These are phyloP conservation scores for Saccharum hybrid DNA, from an alignment of 202 grass and related monocot species.

Conservation along the genomic window DNA sequence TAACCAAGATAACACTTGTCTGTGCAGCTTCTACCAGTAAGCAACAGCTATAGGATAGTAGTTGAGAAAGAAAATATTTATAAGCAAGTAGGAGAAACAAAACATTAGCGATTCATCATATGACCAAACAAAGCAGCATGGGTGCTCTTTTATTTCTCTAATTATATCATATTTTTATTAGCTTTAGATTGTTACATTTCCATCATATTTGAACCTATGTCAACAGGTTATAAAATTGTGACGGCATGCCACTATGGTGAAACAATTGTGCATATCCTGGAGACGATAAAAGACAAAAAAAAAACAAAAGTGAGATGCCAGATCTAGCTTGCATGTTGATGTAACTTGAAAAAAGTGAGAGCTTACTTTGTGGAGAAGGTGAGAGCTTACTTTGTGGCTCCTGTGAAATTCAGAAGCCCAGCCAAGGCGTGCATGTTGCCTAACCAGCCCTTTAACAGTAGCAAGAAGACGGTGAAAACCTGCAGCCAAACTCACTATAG, in stretches of 20 bases:
- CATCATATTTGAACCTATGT: conserved; percentile 3
- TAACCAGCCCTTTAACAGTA: too few relatives aligned
- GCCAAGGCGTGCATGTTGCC: too few relatives aligned
- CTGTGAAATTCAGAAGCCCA: conserved; percentile 13
- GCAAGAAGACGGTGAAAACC: too few relatives aligned
- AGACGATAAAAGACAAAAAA: conserved; percentile 8
- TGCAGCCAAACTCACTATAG: too few relatives aligned
- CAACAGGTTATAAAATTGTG: neutral
- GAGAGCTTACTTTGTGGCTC: conserved; percentile 22
- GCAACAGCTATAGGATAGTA: neutral
- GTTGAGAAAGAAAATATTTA: too few relatives aligned
- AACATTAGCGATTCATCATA: too few relatives aligned
- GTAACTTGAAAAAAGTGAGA: conserved; percentile 22
- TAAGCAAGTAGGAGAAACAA: too few relatives aligned
- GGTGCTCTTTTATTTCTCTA: too few relatives aligned
- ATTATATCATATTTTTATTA: neutral
- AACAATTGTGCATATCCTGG: conserved; percentile 29
- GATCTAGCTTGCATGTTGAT: neutral
- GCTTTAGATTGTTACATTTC: neutral
- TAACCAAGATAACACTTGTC: neutral
- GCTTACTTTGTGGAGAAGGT: neutral
- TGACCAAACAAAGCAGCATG: too few relatives aligned
- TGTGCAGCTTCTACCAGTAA: conserved; percentile 21
- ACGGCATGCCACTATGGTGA: conserved; percentile 27
- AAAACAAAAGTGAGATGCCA: conserved; percentile 16